Evolutionary conservation across 495 filamentous ascomycete species (phyloP).

Genomic region (Penicillium odoratum): DNA sequence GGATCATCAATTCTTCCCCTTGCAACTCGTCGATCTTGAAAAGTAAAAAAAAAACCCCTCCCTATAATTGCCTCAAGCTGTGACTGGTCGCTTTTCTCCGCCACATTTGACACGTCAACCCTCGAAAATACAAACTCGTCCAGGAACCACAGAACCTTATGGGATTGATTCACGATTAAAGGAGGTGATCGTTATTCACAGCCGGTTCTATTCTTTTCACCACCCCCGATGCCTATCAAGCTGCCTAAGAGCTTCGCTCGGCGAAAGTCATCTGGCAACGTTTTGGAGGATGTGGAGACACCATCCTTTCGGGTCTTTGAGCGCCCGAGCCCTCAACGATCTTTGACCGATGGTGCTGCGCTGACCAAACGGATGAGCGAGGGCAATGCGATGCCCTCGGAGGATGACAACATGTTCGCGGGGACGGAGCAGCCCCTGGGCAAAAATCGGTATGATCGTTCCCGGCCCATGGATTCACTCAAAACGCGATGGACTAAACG

Average conservation of each 20-base stretch:
- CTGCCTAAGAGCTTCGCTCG: slow-evolving; percentile 64
- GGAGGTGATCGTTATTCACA: slow-evolving; percentile 5
- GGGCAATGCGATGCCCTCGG: slow-evolving; percentile 37
- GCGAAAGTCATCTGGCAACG: slow-evolving; percentile 67
- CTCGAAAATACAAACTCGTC: neutral
- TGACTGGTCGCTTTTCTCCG: slow-evolving; percentile 19
- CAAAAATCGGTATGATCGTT: slow-evolving; percentile 43
- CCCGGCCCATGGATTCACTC: slow-evolving; percentile 21
- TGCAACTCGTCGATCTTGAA: slow-evolving; percentile 16
- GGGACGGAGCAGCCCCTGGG: slow-evolving; percentile 34
- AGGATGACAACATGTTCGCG: slow-evolving; percentile 53
- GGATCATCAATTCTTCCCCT: slow-evolving; percentile 13
- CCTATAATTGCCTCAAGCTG: slow-evolving; percentile 5
- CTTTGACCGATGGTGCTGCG: slow-evolving; percentile 50
- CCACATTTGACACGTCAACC: slow-evolving; percentile 29
- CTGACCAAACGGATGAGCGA: slow-evolving; percentile 43
- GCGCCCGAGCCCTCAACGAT: slow-evolving; percentile 46
- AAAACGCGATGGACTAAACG: slow-evolving; percentile 35
- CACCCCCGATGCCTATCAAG: slow-evolving; percentile 63
- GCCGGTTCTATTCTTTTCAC: neutral
- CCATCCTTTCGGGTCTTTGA: slow-evolving; percentile 63
- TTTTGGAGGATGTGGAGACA: slow-evolving; percentile 55
- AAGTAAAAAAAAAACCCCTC: neutral
- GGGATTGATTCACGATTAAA: slow-evolving; percentile 12
- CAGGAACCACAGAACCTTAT: slow-evolving; percentile 13